Base-by-base conservation (phyloP, 2,329 filamentous ascomycete species). In the Emydomyces testavorans region DNA sequence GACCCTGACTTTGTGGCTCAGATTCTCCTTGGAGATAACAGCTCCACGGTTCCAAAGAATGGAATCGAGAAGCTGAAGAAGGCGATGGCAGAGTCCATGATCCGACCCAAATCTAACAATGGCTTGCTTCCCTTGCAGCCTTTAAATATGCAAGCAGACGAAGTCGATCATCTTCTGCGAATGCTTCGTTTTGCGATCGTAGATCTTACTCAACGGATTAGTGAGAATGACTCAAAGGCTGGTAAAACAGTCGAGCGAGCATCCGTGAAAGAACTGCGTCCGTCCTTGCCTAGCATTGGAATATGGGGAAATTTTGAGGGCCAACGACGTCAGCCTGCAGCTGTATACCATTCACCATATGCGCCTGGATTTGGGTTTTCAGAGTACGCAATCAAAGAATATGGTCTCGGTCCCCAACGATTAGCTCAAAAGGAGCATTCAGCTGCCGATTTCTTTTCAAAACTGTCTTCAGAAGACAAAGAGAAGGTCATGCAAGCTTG, bases 121-220 rank as follows among this genome's bases (percentile, higher is more conserved):
- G 65, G 65, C 40, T 62, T 64, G 45, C 54, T 67, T 21, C 60
- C 63, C 11, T 56, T 60, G 46, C 66, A 67, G 47, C 64, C 64
- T 26, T 58, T 69, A 41, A 67, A 69, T 51, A 69, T 68, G 65
- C 58, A 65, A 24, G 66, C 65, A 24, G 65, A 68, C 42, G 66
- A 69, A 56, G 66, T 69, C 52, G 66, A 61, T 24, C 63, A 65
- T 31, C 52, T 69, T 34, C 57, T 69, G 36, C 61, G 66, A 44
- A 69, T 69, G 66, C 63, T 69, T 16, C 65, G 66, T 23, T 68
- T 69, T 54, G 68, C 66, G 7, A 54, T 69, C 23, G 60, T 66
- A 28, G 66, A 64, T 46, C 63, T 55, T 21, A 67, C 51, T 60
- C 67, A 54, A 59, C 61, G 36, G 23, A 54, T 67, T 32, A 64